These are phyloP conservation scores for Didymella pinodella DNA, from an alignment of 2,329 filamentous ascomycete species.

Conservation along the genomic window DNA sequence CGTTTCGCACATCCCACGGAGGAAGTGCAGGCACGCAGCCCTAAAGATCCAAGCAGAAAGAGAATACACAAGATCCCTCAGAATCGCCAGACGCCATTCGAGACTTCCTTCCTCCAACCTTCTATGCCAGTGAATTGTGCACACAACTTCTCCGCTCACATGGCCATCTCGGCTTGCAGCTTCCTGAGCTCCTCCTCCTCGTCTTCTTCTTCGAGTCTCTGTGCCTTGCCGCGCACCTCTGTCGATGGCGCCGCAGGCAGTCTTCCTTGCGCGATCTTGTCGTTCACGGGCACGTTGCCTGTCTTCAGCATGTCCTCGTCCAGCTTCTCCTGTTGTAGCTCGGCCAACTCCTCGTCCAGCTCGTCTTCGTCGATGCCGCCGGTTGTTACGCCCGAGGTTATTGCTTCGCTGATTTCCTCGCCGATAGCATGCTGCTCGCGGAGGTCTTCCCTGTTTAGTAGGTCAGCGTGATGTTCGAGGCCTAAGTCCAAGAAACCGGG, in stretches of 20 bases:
- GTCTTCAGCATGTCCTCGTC: conserved; percentile 94
- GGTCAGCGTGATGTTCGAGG: conserved; percentile 12
- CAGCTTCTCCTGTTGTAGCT: conserved; percentile 88
- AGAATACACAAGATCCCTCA: conserved; percentile 21
- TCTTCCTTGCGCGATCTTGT: conserved; percentile 70
- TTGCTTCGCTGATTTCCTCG: conserved; percentile 88
- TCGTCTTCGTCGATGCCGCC: conserved; percentile 84
- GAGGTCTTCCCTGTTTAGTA: conserved; percentile 76
- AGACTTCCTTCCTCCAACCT: conserved; percentile 3
- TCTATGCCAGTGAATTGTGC: not conserved
- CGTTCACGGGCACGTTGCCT: conserved; percentile 80
- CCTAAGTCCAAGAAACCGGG: not conserved
- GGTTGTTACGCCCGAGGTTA: conserved; percentile 73
- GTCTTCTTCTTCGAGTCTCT: conserved; percentile 76
- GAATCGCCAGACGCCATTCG: conserved; percentile 33
- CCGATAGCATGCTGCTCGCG: conserved; percentile 91
- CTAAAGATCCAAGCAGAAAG: conserved; percentile 17
- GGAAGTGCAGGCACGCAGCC: conserved; percentile 5
- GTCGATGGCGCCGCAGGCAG: conserved; percentile 77
- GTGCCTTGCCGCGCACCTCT: conserved; percentile 56
- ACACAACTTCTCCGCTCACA: conserved; percentile 59
- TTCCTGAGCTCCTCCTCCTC: conserved; percentile 94
- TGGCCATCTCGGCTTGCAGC: conserved; percentile 96
- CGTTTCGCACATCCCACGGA: conserved; percentile 5
- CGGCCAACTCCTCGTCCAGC: conserved; percentile 83